Percentiles rank a stretch among this genome's conserved stretches.
phyloP scores from a whole-genome alignment of 129 eudicot genomes.

The Escallonia herrerae region DNA sequence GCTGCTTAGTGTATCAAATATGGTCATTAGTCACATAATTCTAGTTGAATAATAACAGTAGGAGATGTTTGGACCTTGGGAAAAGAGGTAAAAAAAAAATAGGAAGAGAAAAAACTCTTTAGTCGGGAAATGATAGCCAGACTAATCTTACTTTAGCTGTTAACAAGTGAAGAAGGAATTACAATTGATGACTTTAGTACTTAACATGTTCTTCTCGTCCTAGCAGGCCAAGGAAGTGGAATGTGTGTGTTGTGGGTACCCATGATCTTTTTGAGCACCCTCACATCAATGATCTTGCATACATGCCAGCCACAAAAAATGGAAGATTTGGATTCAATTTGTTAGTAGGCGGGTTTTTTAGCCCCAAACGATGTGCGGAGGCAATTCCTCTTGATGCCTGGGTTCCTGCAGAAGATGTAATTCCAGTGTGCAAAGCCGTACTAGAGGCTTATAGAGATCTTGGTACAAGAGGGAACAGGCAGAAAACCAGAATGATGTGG shows the following conservation, averaged over 20 bases:
- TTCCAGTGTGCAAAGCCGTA: slow-evolving; percentile 63
- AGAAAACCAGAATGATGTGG: slow-evolving; percentile 99
- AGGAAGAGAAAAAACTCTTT: too few relatives aligned
- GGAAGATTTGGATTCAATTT: slow-evolving; percentile 83
- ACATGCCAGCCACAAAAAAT: slow-evolving; percentile 91
- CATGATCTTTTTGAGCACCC: slow-evolving; percentile 98
- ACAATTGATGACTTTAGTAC: neutral
- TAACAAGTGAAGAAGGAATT: too few relatives aligned
- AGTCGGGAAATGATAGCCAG: too few relatives aligned
- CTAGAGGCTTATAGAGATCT: slow-evolving; percentile 93
- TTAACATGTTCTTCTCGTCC: neutral
- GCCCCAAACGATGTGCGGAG: slow-evolving; percentile 86
- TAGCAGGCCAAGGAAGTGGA: slow-evolving; percentile 97
- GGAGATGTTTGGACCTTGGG: too few relatives aligned
- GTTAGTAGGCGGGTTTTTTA: slow-evolving; percentile 94
- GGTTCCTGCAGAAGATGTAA: slow-evolving; percentile 83
- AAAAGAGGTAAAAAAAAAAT: too few relatives aligned
- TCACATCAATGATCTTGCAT: slow-evolving; percentile 89
- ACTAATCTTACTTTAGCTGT: too few relatives aligned
- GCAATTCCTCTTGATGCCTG: slow-evolving; percentile 96
- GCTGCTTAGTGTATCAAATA: too few relatives aligned
- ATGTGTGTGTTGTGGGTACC: slow-evolving; percentile 91
- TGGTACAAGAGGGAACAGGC: slow-evolving; percentile 84
- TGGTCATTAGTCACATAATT: too few relatives aligned
- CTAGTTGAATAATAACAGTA: too few relatives aligned